Evolutionary conservation across 2,329 filamentous ascomycete genomes (phyloP), one percentile per base, ranked within the genome.

Genomic region (Kalmusia sp.): DNA sequence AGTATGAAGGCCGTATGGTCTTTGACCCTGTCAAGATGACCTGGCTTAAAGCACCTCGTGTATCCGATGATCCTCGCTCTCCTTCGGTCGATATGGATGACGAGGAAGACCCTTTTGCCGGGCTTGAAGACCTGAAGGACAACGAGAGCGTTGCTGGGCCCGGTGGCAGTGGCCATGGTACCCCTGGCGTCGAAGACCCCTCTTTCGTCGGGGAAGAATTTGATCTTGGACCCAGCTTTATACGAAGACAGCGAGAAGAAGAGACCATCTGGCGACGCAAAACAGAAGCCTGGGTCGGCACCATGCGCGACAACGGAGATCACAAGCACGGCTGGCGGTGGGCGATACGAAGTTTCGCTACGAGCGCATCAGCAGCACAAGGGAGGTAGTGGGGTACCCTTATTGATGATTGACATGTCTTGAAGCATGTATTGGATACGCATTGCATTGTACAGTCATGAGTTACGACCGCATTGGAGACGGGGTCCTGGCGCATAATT

Each of bases 11-110:
- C n/a, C 92, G 92, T 63, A 99, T 99, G 95, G 90, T 98, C 8
- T 99, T 98, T 72, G 95, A 99, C 70, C 95, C 95, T 3, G 88
- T 92, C 58, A 91, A 91, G 64, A 98, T 99, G 93, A 96, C 92
- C 73, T 99, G 95, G 95, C 83, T 98, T 51, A 97, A 96, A 74
- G 80, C 95, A 2, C 64, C 67, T 24, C 55, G 80, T 57, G 46
- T 58, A 25, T 52, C 67, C 6, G 63, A 65, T 54, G 73, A 62
- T 61, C 74, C 66, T 54, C 71, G 54, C 30, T 70, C 70, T 7
- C 76, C 80, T 3, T 76, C 79, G 54, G 85, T 91, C 51, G 89
- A 87, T 19, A 76, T 90, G 14, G 91, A 96, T 44, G 91, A 96
- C 38, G 92, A 96, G 46, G 93, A 96, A 54, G 93, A 97, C 71